Evolutionary conservation across 495 filamentous ascomycete genomes (phyloP), one percentile per base, ranked within the genome.

Genomic region (Lichina pygmaea): DNA sequence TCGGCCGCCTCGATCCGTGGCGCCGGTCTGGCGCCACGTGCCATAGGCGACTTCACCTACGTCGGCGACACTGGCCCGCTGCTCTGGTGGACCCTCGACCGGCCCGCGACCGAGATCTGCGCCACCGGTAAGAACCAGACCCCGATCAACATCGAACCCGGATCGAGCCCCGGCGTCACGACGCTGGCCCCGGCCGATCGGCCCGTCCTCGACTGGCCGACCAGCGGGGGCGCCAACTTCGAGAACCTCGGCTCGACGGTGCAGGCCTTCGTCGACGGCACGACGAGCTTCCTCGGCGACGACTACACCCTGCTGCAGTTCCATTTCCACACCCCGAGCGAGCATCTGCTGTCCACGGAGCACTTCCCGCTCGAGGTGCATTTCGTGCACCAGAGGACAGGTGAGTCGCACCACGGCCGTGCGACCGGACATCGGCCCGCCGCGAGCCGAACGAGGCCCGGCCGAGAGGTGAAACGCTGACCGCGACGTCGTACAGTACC

Each of bases 241-340:
- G 66, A 72, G 59, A 74, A 76, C 51, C 57, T 73, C 9, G 71
- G 71, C 40, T 63, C 66, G n/a, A 71, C 66, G 0, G 58, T 77
- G 36, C 67, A 77, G 61, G 64, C 72, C 39, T 59, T 65, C 42
- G 61, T 56, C 30, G 59, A 60, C 40, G 61, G 60, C 9, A 56
- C 57, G 8, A 54, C 60, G 8, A 47, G 46, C 15, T 55, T 72
- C 43, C 60, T 54, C 10, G 64, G 57, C 33, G 60, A 55, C 45
- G 55, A 56, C 2, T 78, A 69, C 50, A 55, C 55, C 5, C 61
- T 81, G 15, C 56, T 63, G 36, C 75, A 81, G 51, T 78, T 77
- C 60, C 75, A 81, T 54, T 73, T 79, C 56, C 75, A 81, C 52
- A 69, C 75, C 10, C 75, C 77, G 7, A 68, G 66, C 53, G 77